Base-by-base conservation (phyloP, 805 yeast genomes). In the Ogataea methanolica region DNA sequence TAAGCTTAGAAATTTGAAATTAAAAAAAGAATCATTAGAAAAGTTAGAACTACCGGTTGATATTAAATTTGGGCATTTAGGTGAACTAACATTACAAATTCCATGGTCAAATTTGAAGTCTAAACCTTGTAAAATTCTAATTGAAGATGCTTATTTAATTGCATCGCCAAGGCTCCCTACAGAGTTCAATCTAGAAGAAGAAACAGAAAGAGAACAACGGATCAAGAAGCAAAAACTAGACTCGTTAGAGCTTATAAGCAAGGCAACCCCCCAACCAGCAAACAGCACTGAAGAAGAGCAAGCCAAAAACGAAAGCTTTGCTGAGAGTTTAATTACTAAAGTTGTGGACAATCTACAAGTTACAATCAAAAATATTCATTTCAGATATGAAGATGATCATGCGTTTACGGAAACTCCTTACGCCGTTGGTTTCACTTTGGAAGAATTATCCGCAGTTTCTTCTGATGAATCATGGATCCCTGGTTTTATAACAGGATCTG, bases 81-180 rank as follows among this genome's bases (percentile, higher is more conserved):
- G 98, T 1, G 88, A 85, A 55, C 73, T 94, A 53, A 85, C 96
- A 0, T 70, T 94, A 46, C 96, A 88, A 61, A 92, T 94, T 36
- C 99, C 99, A 0, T 95, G 98, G 97, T 85, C 97, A 1, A 94
- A 90, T 60, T 71, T 95, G 54, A 91, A 91, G 61, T 83, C 87
- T 19, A 88, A 91, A 59, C 98, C 99, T 0, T 98, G 92, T 7
- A 88, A 88, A 62, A 79, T 94, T 14, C 71, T 80, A 12, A 85
- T 94, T 49, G 92, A 94, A 57, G 94, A 94, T 62, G 92, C 90
- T 12, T 90, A 84, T 57, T 62, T 94, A 26, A 71, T 95, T 34
- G 95, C 95, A 1, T 72, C 83, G 2, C 97, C 98, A 1, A 80
- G 82, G 19, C 66, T 81, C 5, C 70, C 79, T 36, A 75, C 76